Conservation (phyloP, 331 rosid species). For the Malus hybrid region DNA sequence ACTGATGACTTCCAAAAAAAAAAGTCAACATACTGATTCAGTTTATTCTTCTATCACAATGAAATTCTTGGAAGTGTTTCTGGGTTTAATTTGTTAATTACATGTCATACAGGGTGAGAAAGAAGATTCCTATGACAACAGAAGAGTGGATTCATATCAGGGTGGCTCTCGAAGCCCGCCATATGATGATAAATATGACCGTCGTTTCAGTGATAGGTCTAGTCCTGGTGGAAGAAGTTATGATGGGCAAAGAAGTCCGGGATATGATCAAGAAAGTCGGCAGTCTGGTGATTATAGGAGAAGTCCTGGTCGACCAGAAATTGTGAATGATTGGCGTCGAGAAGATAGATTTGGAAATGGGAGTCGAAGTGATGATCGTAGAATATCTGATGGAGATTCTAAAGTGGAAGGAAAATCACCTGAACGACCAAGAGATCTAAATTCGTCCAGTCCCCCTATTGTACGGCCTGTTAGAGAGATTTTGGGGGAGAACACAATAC, state of each 20-base stretch:
- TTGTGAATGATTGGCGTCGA: conserved; percentile 86
- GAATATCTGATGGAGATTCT: conserved; percentile 63
- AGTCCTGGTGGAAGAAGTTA: conserved; percentile 79
- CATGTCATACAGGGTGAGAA: conserved; percentile 65
- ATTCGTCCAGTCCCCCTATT: conserved; percentile 65
- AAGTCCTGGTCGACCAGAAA: conserved; percentile 74
- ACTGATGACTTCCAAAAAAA: neutral
- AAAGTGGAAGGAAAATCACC: conserved; percentile 73
- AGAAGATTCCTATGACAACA: conserved; percentile 61
- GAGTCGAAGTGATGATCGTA: conserved; percentile 56
- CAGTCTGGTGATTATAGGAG: conserved; percentile 53
- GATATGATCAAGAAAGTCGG: conserved; percentile 72
- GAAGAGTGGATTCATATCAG: conserved; percentile 50
- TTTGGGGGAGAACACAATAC: conserved; percentile 79
- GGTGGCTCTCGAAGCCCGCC: conserved; percentile 89
- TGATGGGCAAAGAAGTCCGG: conserved; percentile 71
- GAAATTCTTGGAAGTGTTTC: conserved; percentile 7
- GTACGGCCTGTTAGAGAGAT: conserved; percentile 89
- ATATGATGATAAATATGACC: conserved; percentile 60
- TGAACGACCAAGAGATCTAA: conserved; percentile 50
- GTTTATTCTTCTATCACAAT: neutral
- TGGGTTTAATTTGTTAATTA: conserved; percentile 17
- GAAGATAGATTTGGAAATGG: conserved; percentile 83
- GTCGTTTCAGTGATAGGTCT: conserved; percentile 65
- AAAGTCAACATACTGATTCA: neutral